Base-by-base conservation (phyloP, 495 filamentous ascomycete genomes). In the Extremus antarcticus region DNA sequence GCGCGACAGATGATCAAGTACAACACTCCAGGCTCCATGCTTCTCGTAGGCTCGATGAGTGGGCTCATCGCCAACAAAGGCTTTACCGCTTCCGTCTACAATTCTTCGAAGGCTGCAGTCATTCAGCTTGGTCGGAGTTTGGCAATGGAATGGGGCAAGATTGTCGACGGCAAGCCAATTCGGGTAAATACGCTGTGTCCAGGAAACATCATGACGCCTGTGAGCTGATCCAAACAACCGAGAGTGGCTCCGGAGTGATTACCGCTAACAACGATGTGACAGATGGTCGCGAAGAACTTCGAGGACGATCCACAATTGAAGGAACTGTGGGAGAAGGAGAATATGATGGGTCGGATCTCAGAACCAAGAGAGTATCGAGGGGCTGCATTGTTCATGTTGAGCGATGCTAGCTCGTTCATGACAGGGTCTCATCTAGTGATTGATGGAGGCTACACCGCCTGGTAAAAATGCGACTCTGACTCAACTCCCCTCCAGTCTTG, bases 1-100 rank as follows among this genome's bases (percentile, higher is more conserved):
- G 87, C 87, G 15, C 77, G 82, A 61, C 78, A 86, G 63, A 90
- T 91, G 85, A 78, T 88, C 61, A 77, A 76, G 53, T 85, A 83
- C 68, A 81, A 81, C 40, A 81, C 76, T 45, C 78, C 78, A 22
- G 85, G 85, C n/a, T 82, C 79, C 58, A 87, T 90, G 56, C 79
- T 76, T 25, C 69, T 90, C 59, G 82, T 88, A 61, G 84, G 84
- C 8, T 81, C 77, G 60, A 88, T 90, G 85, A 85, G 80, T 53
- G 86, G 83, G 3, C 74, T 74, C 9, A 71, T 88, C 56, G 86
- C 83, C 38, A 89, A 89, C 53, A 80, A 83, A 66, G 83, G 82
- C 13, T 74, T 87, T 60, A 73, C 79, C 1, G 77, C 75, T 3
- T 77, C 82, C 0, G 81, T 85, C 0, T 87, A 87, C 67, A 88